These are phyloP conservation scores for Fusarium solani-melongenae DNA, from an alignment of 2,329 filamentous ascomycete species.

Conservation along the genomic window DNA sequence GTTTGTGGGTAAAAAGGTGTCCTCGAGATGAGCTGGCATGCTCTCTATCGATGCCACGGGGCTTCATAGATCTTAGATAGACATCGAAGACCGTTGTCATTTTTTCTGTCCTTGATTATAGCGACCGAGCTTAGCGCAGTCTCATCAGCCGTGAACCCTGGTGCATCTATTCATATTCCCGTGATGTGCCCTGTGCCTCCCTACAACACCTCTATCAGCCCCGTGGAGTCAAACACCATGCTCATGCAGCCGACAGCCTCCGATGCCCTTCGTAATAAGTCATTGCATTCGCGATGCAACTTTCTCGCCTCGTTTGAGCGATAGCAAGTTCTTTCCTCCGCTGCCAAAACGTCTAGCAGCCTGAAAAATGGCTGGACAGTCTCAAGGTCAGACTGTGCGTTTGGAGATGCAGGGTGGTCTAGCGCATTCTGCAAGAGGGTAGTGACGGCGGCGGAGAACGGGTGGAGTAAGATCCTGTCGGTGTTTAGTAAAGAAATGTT, in stretches of 20 bases:
- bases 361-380: constrained; percentile 15
- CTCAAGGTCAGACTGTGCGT: constrained; percentile 14
- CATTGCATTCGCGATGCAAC: constrained; percentile 1
- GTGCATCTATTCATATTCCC: background rate
- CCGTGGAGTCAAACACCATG: background rate
- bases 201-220: background rate
- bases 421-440: constrained; percentile 20
- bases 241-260: background rate
- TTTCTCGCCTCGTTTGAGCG: constrained; percentile 6
- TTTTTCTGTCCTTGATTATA: background rate
- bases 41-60: background rate
- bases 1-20: background rate
- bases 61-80: background rate
- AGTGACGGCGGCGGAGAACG: constrained; percentile 28
- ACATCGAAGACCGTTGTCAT: background rate
- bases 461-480: constrained; percentile 28
- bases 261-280: background rate
- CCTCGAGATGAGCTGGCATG: background rate
- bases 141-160: background rate
- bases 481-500: background rate
- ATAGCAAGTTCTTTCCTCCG: constrained; percentile 2
- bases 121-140: background rate
- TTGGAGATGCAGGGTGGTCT: constrained; percentile 8
- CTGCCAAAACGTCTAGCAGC: constrained; percentile 1
- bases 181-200: background rate